These are phyloP conservation scores for Pseudogymnoascus pannorum DNA, from an alignment of 2,329 filamentous ascomycete species.

Conservation along the genomic window DNA sequence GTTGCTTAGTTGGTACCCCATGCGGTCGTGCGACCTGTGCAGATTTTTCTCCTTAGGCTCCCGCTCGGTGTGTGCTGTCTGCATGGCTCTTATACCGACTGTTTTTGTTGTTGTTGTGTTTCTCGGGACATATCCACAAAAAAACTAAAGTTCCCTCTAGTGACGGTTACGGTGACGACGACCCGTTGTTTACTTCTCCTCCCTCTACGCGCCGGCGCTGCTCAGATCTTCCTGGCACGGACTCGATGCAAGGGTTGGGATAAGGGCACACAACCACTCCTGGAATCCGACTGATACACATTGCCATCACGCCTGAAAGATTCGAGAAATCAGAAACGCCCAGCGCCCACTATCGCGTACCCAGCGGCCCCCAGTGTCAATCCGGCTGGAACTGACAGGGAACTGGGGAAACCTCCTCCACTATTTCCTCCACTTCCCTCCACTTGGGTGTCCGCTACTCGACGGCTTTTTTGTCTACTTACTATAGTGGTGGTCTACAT, in stretches of 20 bases:
- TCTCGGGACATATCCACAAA: background rate
- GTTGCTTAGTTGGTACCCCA: background rate
- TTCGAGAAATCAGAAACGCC: background rate
- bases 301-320: background rate
- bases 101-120: background rate
- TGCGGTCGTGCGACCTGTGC: background rate
- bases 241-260: background rate
- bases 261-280: slow-evolving; percentile 2
- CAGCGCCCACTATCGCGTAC: background rate
- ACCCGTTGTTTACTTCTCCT: background rate
- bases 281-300: background rate
- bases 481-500: background rate
- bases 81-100: too few relatives aligned
- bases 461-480: slow-evolving; percentile 1
- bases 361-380: background rate
- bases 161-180: slow-evolving; percentile 4
- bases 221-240: background rate
- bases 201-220: background rate
- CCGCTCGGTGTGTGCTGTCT: too few relatives aligned
- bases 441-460: slow-evolving; percentile 1
- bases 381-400: slow-evolving; percentile 1
- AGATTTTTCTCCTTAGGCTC: background rate
- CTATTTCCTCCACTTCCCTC: background rate
- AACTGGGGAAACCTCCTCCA: background rate
- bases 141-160: background rate